A percentile compares a stretch with the other conserved stretches of the same genome.
phyloP scores from a whole-genome alignment of 345 rosid genomes.

The Corchorus olitorius region DNA sequence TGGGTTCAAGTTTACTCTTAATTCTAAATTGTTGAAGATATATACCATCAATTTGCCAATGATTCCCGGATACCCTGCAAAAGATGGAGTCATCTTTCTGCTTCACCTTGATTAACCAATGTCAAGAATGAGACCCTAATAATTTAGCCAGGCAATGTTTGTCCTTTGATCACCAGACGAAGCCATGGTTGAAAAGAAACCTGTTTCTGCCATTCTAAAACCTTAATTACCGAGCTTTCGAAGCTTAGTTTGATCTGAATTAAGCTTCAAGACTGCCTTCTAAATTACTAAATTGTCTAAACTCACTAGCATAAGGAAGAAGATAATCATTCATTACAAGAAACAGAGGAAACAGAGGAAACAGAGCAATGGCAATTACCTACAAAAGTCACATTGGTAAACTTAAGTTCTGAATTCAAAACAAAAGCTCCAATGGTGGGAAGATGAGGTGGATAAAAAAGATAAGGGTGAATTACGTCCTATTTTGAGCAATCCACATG shows the following conservation, averaged over 20 bases:
- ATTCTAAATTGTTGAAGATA: not conserved
- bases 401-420: too few relatives aligned
- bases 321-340: not conserved
- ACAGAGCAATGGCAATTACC: not conserved
- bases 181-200: not conserved
- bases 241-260: not conserved
- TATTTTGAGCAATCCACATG: not conserved
- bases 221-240: not conserved
- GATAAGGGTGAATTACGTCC: not conserved
- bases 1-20: not conserved
- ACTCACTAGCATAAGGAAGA: not conserved
- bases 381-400: not conserved
- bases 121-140: not conserved
- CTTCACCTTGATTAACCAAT: not conserved
- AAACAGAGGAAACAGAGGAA: not conserved
- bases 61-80: too few relatives aligned
- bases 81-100: too few relatives aligned
- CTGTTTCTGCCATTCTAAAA: not conserved
- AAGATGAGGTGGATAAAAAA: not conserved
- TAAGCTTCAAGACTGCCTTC: not conserved
- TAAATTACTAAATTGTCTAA: not conserved
- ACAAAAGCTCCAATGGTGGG: not conserved
- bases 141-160: not conserved
- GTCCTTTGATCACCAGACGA: not conserved
- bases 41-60: too few relatives aligned